Percentiles rank a stretch among this genome's conserved stretches.
phyloP scores from a whole-genome alignment of 2,329 filamentous ascomycete genomes.

The Aspergillus brasiliensis region DNA sequence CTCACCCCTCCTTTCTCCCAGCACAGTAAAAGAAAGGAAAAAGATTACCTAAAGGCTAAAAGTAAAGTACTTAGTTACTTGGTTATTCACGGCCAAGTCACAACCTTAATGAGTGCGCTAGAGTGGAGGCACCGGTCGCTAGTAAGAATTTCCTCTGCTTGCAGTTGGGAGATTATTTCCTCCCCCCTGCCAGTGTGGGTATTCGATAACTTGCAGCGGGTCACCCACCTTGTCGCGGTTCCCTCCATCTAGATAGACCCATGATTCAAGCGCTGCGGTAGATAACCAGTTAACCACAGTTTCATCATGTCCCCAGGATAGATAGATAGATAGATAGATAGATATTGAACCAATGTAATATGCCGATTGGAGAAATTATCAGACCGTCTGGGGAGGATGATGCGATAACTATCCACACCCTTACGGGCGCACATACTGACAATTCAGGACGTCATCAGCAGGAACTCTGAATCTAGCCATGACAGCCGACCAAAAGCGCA shows the following conservation, averaged over 20 bases:
- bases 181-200: neutral
- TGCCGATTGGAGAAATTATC: too few relatives aligned
- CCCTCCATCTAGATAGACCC: neutral
- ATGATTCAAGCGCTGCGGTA: neutral
- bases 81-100: neutral
- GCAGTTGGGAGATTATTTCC: neutral
- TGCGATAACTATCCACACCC: neutral
- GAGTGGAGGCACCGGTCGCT: neutral
- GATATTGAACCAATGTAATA: too few relatives aligned
- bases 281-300: too few relatives aligned
- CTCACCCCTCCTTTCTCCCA: neutral
- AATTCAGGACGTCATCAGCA: neutral
- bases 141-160: neutral
- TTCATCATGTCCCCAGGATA: too few relatives aligned
- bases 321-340: too few relatives aligned
- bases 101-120: slow-evolving; percentile 7
- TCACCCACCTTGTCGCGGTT: neutral
- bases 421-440: neutral
- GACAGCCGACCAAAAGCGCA: slow-evolving; percentile 1
- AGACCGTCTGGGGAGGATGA: neutral
- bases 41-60: neutral
- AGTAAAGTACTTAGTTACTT: too few relatives aligned
- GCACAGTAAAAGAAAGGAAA: neutral
- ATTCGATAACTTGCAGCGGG: neutral
- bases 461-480: neutral